These are phyloP conservation scores for Cephalotrichum gorgonifer DNA, from an alignment of 2,329 filamentous ascomycete species.

Conservation along the genomic window DNA sequence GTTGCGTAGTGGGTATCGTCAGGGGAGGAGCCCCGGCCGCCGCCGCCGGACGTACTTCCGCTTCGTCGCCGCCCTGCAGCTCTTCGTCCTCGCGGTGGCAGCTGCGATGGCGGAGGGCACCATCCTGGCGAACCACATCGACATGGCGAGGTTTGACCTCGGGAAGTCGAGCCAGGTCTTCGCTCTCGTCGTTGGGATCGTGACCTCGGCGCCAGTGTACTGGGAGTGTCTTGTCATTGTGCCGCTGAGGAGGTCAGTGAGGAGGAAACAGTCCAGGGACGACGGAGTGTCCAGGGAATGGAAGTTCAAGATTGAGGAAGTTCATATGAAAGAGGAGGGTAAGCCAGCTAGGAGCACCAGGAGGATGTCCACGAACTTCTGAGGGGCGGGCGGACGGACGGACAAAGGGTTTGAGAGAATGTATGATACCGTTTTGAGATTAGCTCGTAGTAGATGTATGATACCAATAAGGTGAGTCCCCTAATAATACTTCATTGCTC, in stretches of 20 bases:
- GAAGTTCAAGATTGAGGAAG: not conserved
- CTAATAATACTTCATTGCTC: no score
- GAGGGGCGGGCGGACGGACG: no score
- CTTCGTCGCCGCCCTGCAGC: not conserved
- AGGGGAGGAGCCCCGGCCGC: not conserved
- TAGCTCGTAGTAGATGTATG: no score
- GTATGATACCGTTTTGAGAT: no score
- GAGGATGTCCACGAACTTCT: not conserved
- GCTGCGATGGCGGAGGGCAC: slow-evolving; percentile 1
- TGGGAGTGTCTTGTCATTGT: slow-evolving; percentile 3
- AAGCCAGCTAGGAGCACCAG: not conserved
- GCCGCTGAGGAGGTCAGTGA: not conserved
- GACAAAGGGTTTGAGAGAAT: no score
- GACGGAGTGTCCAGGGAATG: no score
- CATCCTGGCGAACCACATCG: not conserved
- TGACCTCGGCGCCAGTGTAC: not conserved
- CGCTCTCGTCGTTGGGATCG: slow-evolving; percentile 1
- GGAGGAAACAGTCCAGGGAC: not conserved
- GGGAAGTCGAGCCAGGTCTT: slow-evolving; percentile 1
- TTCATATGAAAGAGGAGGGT: no score
- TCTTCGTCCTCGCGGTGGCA: not conserved
- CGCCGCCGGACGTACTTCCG: not conserved
- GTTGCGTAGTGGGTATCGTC: not conserved
- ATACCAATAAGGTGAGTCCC: no score
- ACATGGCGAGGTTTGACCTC: not conserved